A percentile compares a stretch with the other conserved stretches of the same genome.
Evolutionary conservation across 78 protist genomes (phyloP).

Genomic region (Dictyostelium citrinum): DNA sequence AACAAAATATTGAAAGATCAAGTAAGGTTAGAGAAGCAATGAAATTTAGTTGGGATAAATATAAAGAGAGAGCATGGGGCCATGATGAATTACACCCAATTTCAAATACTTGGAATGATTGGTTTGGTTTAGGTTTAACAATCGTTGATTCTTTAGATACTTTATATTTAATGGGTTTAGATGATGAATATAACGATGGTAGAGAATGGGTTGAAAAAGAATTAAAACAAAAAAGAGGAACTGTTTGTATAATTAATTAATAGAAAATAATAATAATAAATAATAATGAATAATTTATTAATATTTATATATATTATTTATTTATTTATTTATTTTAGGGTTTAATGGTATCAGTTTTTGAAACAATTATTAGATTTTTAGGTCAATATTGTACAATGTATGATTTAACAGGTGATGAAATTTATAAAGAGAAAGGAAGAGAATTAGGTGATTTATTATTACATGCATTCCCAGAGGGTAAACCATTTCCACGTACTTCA

Average conservation of each 20-base stretch:
- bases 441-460: slow-evolving; percentile 83
- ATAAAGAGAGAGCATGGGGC: slow-evolving; percentile 88
- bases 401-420: slow-evolving; percentile 79
- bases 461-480: slow-evolving; percentile 37
- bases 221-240: neutral
- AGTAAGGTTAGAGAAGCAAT: slow-evolving; percentile 27
- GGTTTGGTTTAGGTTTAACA: slow-evolving; percentile 85
- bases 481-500: neutral
- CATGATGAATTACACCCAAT: slow-evolving; percentile 29
- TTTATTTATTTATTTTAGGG: slow-evolving; percentile 11
- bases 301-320: neutral
- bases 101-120: slow-evolving; percentile 22
- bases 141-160: slow-evolving; percentile 87
- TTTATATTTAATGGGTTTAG: slow-evolving; percentile 80
- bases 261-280: too few species aligned
- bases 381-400: slow-evolving; percentile 90
- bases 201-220: slow-evolving; percentile 45
- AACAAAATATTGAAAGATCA: slow-evolving; percentile 3
- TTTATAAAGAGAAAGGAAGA: slow-evolving; percentile 78
- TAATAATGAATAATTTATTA: too few species aligned
- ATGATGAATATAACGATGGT: slow-evolving; percentile 67
- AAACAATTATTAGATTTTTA: slow-evolving; percentile 87
- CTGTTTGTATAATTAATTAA: too few species aligned
- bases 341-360: slow-evolving; percentile 80
- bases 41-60: slow-evolving; percentile 85